Conservation (phyloP, 106 monocot species). For the Dioscorea dumetorum region DNA sequence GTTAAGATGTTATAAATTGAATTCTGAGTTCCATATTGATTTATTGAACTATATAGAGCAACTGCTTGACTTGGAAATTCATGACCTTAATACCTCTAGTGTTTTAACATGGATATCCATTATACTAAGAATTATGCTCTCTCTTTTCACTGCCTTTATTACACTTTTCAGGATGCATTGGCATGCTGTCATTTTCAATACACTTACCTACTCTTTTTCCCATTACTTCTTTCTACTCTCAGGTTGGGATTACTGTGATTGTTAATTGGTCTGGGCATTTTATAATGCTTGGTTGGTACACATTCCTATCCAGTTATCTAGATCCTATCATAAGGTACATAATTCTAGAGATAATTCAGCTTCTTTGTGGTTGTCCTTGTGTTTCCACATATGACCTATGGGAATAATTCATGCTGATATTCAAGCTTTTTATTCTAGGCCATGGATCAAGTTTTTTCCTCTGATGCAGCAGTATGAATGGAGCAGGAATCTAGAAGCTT, state of each 20-base stretch:
- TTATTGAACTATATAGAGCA: too few relatives aligned
- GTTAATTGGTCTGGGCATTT: slow-evolving; percentile 82
- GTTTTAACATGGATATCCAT: background rate
- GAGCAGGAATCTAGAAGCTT: slow-evolving; percentile 72
- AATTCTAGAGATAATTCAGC: background rate
- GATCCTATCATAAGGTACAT: slow-evolving; percentile 79
- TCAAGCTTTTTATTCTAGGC: slow-evolving; percentile 26
- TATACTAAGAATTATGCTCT: background rate
- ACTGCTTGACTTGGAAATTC: background rate
- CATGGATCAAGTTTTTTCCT: slow-evolving; percentile 57
- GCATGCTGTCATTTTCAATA: too few relatives aligned
- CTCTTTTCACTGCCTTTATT: background rate
- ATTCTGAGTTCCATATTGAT: too few relatives aligned
- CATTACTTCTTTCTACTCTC: background rate
- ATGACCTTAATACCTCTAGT: background rate
- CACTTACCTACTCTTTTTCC: too few relatives aligned
- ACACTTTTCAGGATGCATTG: background rate
- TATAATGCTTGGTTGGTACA: slow-evolving; percentile 75
- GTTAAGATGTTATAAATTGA: too few relatives aligned
- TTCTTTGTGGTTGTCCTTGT: background rate
- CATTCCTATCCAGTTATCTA: slow-evolving; percentile 63
- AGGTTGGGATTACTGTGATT: slow-evolving; percentile 68
- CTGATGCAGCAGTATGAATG: slow-evolving; percentile 50
- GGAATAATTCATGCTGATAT: background rate
- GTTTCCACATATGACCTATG: background rate